Evolutionary conservation across 116 monocot genomes (phyloP), one percentile per base, ranked within the genome.

Genomic region (Papilionanthe hybrid): DNA sequence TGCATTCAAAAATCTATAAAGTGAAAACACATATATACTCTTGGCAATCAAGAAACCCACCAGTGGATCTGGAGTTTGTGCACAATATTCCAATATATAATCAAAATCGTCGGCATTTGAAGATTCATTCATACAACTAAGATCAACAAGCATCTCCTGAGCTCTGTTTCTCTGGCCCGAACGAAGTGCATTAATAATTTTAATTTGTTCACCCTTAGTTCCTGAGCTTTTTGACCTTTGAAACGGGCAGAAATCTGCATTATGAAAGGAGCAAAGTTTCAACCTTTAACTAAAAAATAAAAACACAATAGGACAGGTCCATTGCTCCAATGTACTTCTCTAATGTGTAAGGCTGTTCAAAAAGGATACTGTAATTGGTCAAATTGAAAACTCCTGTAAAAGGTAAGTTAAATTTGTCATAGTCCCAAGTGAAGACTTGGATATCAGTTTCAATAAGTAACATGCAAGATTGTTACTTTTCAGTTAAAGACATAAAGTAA

Each of bases 171-270:
- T 91, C 13, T 90, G 81, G 47, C 90, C 89, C 71, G 83, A 79
- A 6, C 79, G 88, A 78, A 96, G 96, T 44, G 90, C 86, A 83
- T 91, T 89, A 49, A 93, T 86, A 78, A 96, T 85, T 78, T 96
- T 83, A 80, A 84, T 1, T 75, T 92, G 87, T 47, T 65, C 58
- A 75, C 23, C 42, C 68, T 76, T 47, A 79, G 76, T 79, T 53
- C 72, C 80, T 22, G 57, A 43, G 23, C 72, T 44, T 30, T 42
- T 42, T 23, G 15, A 78, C 76, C 83, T 79, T 60, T 19, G 18
- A 75, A 75, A 49, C n/a, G 30, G 12, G 80, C 69, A 19, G 77
- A 72, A 50, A 68, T 72, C 90, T 89, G 78, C 75, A 86, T 72
- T 58, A 43, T 53, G 53, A 19, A 30, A 17, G 17, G 37, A 72